Conservation (phyloP, 352 stramenopile species). For the Phytophthora pisi region DNA sequence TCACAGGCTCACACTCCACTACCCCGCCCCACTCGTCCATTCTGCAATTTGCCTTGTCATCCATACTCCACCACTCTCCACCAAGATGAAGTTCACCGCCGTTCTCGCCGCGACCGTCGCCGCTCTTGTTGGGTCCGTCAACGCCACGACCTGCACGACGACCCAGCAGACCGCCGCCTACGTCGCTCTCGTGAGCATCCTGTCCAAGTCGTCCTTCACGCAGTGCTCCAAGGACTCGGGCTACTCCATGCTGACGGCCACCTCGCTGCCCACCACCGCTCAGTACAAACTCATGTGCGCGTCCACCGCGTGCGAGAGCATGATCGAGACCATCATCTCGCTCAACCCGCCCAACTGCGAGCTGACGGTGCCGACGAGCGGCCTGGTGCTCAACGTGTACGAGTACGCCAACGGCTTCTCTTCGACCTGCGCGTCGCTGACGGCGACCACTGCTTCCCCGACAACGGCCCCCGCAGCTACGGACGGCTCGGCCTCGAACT, state of each 20-base stretch:
- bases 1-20: background rate
- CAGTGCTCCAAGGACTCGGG: constrained; percentile 24
- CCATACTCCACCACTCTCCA: background rate
- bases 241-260: constrained; percentile 37
- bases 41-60: constrained; percentile 18
- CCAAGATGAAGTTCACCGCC: constrained; percentile 26
- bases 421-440: constrained; percentile 12
- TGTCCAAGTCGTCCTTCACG: constrained; percentile 15
- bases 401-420: constrained; percentile 27
- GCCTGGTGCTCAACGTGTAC: constrained; percentile 33
- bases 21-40: background rate
- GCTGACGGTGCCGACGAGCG: constrained; percentile 27
- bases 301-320: constrained; percentile 25
- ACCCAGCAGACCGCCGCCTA: constrained; percentile 27
- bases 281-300: constrained; percentile 35
- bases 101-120: constrained; percentile 11
- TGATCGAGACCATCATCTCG: constrained; percentile 21
- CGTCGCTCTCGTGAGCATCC: constrained; percentile 18
- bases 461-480: background rate
- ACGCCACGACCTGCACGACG: constrained; percentile 12
- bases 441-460: constrained; percentile 7
- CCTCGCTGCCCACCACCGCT: constrained; percentile 20
- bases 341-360: constrained; percentile 33
- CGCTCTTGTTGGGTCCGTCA: constrained; percentile 10
- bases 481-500: constrained; percentile 2